These are phyloP conservation scores for Arctium lappa DNA, from an alignment of 129 eudicot species.

Conservation along the genomic window DNA sequence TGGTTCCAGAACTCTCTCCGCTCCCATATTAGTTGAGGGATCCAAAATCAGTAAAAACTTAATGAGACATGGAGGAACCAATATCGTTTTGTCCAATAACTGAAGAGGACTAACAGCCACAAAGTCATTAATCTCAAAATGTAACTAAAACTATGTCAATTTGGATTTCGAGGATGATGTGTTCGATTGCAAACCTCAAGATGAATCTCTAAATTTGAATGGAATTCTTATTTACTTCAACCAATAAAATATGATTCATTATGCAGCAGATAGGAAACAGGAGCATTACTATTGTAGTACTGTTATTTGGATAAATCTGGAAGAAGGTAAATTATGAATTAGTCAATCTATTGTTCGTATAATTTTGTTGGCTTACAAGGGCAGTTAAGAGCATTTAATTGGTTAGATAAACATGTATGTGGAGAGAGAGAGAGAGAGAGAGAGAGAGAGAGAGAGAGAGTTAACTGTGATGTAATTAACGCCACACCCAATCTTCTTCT, in stretches of 20 bases:
- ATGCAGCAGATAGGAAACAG: background rate
- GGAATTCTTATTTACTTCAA: background rate
- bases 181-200: background rate
- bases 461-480: conserved; percentile 80
- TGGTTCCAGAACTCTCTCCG: background rate
- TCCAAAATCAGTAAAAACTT: background rate
- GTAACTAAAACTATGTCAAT: background rate
- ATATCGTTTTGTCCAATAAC: background rate
- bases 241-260: background rate
- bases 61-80: background rate
- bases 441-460: conserved; percentile 25
- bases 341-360: background rate
- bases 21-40: background rate
- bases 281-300: background rate
- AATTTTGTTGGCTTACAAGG: background rate
- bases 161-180: background rate
- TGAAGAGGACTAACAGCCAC: background rate
- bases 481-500: conserved; percentile 91
- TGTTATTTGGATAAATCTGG: background rate
- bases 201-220: background rate
- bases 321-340: background rate
- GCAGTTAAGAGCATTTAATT: background rate
- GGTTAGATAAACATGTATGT: background rate
- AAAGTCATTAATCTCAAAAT: background rate
- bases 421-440: background rate